These are phyloP conservation scores for Coprinopsis marcescibilis DNA, from an alignment of 768 basidiomycete species.

Conservation along the genomic window DNA sequence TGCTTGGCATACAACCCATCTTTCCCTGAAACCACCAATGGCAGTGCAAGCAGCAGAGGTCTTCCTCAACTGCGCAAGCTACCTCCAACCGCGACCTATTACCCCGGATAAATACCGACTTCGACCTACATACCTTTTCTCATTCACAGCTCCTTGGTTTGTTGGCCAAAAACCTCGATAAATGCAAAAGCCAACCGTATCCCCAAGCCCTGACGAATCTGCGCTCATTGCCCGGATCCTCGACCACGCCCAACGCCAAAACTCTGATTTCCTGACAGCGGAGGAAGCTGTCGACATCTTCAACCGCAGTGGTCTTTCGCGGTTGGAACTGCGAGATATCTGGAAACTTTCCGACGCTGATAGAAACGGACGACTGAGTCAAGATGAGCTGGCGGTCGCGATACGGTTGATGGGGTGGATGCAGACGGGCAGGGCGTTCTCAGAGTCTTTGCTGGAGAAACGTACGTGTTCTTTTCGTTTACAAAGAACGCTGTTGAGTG, in stretches of 20 bases:
- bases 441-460: conserved; percentile 34
- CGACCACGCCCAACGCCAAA: conserved; percentile 18
- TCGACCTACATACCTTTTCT: too few species aligned
- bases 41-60: too few species aligned
- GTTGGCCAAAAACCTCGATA: background rate
- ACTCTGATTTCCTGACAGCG: conserved; percentile 20
- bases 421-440: conserved; percentile 22
- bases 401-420: conserved; percentile 18
- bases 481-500: background rate
- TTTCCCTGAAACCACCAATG: too few species aligned
- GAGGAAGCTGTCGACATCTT: conserved; percentile 13
- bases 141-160: background rate
- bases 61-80: too few species aligned
- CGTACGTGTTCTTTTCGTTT: conserved; percentile 31
- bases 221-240: conserved; percentile 25
- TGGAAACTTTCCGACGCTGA: conserved; percentile 16
- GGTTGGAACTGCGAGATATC: conserved; percentile 11
- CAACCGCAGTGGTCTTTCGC: conserved; percentile 14
- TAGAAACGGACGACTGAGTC: conserved; percentile 12
- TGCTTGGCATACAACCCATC: too few species aligned
- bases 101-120: too few species aligned
- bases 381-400: conserved; percentile 15
- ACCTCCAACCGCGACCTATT: too few species aligned
- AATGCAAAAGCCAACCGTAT: conserved; percentile 13
- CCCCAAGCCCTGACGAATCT: conserved; percentile 24